Evolutionary conservation across 179 eudicot species (phyloP).

Genomic region (Nepenthes alata): DNA sequence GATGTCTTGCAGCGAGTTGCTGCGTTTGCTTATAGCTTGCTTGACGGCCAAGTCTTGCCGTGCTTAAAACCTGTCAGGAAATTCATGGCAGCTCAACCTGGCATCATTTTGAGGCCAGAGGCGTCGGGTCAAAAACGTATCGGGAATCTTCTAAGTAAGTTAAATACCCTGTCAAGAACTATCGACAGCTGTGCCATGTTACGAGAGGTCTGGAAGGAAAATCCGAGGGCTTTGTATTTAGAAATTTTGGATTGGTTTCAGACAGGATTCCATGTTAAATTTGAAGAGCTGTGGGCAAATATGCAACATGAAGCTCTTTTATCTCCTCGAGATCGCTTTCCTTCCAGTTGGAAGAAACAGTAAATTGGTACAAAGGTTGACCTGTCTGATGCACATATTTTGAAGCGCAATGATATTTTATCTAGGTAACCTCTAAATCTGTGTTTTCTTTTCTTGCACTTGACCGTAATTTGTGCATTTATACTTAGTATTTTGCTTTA

Average conservation of each 20-base stretch:
- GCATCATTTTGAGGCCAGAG: slow-evolving; percentile 62
- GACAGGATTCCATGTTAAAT: slow-evolving; percentile 27
- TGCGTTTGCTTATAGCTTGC: slow-evolving; percentile 65
- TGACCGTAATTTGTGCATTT: too few species aligned
- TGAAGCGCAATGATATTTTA: too few species aligned
- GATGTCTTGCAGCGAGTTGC: slow-evolving; percentile 34
- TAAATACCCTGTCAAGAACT: slow-evolving; percentile 30
- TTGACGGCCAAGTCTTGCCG: slow-evolving; percentile 78
- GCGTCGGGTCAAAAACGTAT: slow-evolving; percentile 59
- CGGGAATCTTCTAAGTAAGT: slow-evolving; percentile 52
- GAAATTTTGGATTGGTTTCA: slow-evolving; percentile 74
- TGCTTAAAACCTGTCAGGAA: slow-evolving; percentile 43
- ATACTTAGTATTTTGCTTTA: too few species aligned
- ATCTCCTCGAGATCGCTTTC: slow-evolving; percentile 32
- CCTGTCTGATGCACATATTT: too few species aligned
- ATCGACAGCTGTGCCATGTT: slow-evolving; percentile 49
- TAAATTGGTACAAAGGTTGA: background rate
- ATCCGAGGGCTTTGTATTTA: slow-evolving; percentile 35
- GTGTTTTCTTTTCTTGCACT: too few species aligned
- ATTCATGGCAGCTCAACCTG: slow-evolving; percentile 47
- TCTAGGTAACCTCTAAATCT: too few species aligned
- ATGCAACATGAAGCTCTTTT: slow-evolving; percentile 50
- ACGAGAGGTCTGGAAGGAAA: slow-evolving; percentile 43
- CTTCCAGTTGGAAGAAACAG: slow-evolving; percentile 8
- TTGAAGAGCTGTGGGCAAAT: slow-evolving; percentile 48